phyloP scores from a whole-genome alignment of 2,329 filamentous ascomycete genomes.

The Nothomitra cinnamomea region DNA sequence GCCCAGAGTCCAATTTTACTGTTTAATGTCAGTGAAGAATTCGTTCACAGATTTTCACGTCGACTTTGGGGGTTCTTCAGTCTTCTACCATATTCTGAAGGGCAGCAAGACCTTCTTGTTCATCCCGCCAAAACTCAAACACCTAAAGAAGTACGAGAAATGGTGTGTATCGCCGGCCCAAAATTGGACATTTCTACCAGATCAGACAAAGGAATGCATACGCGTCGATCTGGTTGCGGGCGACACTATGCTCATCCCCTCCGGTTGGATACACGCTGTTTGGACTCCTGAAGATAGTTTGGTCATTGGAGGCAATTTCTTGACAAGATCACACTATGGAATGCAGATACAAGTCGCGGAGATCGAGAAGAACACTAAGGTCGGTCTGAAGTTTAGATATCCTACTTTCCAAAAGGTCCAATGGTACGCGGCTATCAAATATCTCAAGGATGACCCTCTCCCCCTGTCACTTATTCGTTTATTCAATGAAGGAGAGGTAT shows the following conservation, averaged over 20 bases:
- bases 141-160: slow-evolving; percentile 53
- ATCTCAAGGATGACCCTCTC: slow-evolving; percentile 46
- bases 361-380: slow-evolving; percentile 50
- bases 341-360: slow-evolving; percentile 50
- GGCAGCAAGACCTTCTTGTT: slow-evolving; percentile 57
- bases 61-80: slow-evolving; percentile 53
- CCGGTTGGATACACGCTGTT: slow-evolving; percentile 55
- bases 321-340: slow-evolving; percentile 46
- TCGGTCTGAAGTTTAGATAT: slow-evolving; percentile 47
- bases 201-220: slow-evolving; percentile 48
- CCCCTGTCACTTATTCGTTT: slow-evolving; percentile 36
- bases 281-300: slow-evolving; percentile 54
- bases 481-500: slow-evolving; percentile 38
- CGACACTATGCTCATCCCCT: slow-evolving; percentile 54
- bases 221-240: slow-evolving; percentile 47
- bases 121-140: slow-evolving; percentile 49
- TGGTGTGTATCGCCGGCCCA: slow-evolving; percentile 52
- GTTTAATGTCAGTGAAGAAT: slow-evolving; percentile 53
- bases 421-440: slow-evolving; percentile 49
- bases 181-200: slow-evolving; percentile 46
- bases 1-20: slow-evolving; percentile 50
- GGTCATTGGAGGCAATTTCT: slow-evolving; percentile 54
- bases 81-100: slow-evolving; percentile 53
- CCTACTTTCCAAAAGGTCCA: slow-evolving; percentile 53
- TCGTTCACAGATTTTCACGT: slow-evolving; percentile 59